phyloP scores from a whole-genome alignment of 129 eudicot species.

The Lactuca saligna region DNA sequence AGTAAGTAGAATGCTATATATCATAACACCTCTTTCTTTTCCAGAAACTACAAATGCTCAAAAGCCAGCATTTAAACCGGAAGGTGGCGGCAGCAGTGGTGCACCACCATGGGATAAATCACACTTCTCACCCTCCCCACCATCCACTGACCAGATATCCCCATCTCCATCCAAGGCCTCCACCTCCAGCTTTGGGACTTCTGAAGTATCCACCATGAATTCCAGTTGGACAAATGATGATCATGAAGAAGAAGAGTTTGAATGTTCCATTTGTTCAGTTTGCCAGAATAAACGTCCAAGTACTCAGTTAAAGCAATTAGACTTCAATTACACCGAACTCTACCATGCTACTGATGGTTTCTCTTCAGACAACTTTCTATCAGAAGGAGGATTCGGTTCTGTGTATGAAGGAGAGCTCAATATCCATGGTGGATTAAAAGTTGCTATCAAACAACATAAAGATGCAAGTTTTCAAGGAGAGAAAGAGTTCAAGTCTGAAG shows the following conservation, averaged over 20 bases:
- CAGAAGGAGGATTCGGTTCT: constrained; percentile 81
- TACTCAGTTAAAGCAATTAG: constrained; percentile 33
- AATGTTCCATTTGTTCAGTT: constrained; percentile 46
- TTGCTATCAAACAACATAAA: constrained; percentile 70
- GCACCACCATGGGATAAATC: constrained; percentile 9
- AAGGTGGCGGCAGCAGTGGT: constrained; percentile 12
- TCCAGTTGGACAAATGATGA: constrained; percentile 19
- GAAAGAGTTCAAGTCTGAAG: constrained; percentile 78
- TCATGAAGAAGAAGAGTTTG: constrained; percentile 31
- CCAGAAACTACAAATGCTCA: constrained; percentile 36
- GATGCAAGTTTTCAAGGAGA: constrained; percentile 70
- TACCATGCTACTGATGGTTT: constrained; percentile 55
- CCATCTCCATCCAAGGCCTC: constrained; percentile 22
- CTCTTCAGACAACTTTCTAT: constrained; percentile 42
- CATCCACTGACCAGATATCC: constrained; percentile 19
- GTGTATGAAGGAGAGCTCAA: constrained; percentile 53
- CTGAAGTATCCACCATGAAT: constrained; percentile 23
- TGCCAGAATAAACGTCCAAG: constrained; percentile 56
- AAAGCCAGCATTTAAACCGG: constrained; percentile 20
- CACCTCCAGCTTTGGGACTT: constrained; percentile 32
- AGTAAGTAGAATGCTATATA: too few relatives aligned
- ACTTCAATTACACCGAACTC: constrained; percentile 59
- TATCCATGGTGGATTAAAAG: constrained; percentile 38
- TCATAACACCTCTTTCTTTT: constrained; percentile 4
- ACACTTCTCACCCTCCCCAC: constrained; percentile 18